phyloP scores from a whole-genome alignment of 2,329 filamentous ascomycete genomes.

The Calonectria montana region DNA sequence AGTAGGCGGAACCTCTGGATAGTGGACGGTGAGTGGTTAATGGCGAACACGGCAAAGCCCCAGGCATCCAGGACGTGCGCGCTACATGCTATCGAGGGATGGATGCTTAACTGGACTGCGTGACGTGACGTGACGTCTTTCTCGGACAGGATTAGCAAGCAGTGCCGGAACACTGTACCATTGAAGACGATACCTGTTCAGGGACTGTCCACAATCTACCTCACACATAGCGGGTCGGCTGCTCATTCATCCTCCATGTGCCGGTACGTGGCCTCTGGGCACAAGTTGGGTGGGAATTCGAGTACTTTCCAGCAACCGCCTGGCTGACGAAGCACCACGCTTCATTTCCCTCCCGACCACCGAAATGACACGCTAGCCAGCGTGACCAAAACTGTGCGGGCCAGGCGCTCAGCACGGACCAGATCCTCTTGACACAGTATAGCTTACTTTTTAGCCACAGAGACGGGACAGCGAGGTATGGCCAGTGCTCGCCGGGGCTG shows the following conservation, averaged over 20 bases:
- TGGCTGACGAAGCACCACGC: constrained; percentile 19
- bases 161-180: constrained; percentile 30
- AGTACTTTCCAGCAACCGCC: constrained; percentile 34
- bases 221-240: constrained; percentile 27
- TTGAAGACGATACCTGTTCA: constrained; percentile 8
- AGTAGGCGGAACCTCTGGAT: constrained; percentile 5
- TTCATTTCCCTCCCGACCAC: constrained; percentile 33
- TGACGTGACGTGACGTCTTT: constrained; percentile 39
- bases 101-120: constrained; percentile 27
- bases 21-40: constrained; percentile 12
- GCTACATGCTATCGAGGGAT: constrained; percentile 17
- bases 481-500: constrained; percentile 25
- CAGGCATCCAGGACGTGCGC: constrained; percentile 2
- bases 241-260: constrained; percentile 30
- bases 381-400: constrained; percentile 40
- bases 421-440: constrained; percentile 13
- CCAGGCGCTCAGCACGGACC: constrained; percentile 16
- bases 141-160: constrained; percentile 26
- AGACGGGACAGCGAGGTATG: constrained; percentile 25
- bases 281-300: constrained; percentile 35
- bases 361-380: constrained; percentile 42
- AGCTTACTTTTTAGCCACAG: constrained; percentile 6
- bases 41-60: constrained; percentile 10
- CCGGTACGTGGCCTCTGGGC: constrained; percentile 34
- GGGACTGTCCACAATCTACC: constrained; percentile 25